Evolutionary conservation across 1,139 yeast genomes (phyloP).

Genomic region (Blastobotrys proliferans): DNA sequence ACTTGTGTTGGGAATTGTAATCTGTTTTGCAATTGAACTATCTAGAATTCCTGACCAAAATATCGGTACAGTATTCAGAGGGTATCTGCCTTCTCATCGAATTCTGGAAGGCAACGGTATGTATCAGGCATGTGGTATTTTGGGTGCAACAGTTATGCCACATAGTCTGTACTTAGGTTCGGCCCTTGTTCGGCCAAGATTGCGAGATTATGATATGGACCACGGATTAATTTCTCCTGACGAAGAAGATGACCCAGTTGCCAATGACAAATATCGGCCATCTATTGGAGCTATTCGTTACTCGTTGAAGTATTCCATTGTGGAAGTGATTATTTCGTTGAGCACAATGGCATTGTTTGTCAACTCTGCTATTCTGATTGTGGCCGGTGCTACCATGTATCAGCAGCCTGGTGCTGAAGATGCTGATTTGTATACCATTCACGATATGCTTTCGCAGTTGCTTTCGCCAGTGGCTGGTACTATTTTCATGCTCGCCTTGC

Average conservation of each 20-base stretch:
- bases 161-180: constrained; percentile 74
- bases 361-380: constrained; percentile 70
- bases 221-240: constrained; percentile 27
- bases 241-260: constrained; percentile 33
- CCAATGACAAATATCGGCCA: constrained; percentile 53
- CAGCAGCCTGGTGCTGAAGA: constrained; percentile 56
- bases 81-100: constrained; percentile 63
- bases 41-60: constrained; percentile 48
- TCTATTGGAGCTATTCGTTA: constrained; percentile 60
- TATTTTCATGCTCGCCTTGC: constrained; percentile 67
- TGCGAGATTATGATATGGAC: constrained; percentile 52
- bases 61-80: constrained; percentile 56
- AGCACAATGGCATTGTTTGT: constrained; percentile 75
- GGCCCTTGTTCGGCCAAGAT: constrained; percentile 68
- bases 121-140: constrained; percentile 69
- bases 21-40: constrained; percentile 68
- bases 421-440: constrained; percentile 73
- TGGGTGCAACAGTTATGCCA: constrained; percentile 85
- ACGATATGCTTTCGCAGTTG: constrained; percentile 50
- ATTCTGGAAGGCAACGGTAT: constrained; percentile 62
- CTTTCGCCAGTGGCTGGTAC: constrained; percentile 75
- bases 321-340: constrained; percentile 61
- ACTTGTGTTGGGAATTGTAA: constrained; percentile 63
- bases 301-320: constrained; percentile 61
- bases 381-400: constrained; percentile 70